phyloP scores from a whole-genome alignment of 2,329 filamentous ascomycete genomes.

The Tolypocladium inflatum region DNA sequence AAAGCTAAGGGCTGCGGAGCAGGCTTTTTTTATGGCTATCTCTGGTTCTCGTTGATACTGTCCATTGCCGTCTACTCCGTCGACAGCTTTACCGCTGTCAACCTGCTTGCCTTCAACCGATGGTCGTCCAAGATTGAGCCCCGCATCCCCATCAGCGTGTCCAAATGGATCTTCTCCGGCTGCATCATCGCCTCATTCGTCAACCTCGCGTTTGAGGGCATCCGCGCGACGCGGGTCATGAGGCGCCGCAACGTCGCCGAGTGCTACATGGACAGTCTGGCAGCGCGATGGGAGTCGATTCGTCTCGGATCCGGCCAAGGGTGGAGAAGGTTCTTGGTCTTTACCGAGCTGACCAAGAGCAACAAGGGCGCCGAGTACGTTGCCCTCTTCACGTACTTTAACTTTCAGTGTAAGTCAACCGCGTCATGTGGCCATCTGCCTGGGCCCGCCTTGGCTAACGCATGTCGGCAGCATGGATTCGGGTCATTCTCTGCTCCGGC shows the following conservation, averaged over 20 bases:
- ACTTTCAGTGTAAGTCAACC: constrained; percentile 45
- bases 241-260: constrained; percentile 78
- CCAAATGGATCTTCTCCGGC: constrained; percentile 90
- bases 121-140: constrained; percentile 83
- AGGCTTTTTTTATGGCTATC: constrained; percentile 71
- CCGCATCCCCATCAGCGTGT: constrained; percentile 63
- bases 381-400: constrained; percentile 85
- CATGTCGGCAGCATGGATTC: constrained; percentile 59
- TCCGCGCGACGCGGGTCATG: constrained; percentile 74
- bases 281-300: constrained; percentile 74
- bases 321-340: constrained; percentile 86
- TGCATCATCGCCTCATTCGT: constrained; percentile 88
- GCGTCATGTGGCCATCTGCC: background rate
- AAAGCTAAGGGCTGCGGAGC: constrained; percentile 70
- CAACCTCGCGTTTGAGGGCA: constrained; percentile 70
- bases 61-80: constrained; percentile 79
- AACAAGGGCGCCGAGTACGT: constrained; percentile 87
- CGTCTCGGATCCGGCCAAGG: constrained; percentile 67
- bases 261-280: constrained; percentile 82
- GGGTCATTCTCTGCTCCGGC: constrained; percentile 82
- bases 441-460: background rate
- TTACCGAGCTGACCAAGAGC: constrained; percentile 81
- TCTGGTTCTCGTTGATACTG: constrained; percentile 71
- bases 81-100: constrained; percentile 89
- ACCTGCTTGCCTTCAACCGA: constrained; percentile 77